Evolutionary conservation across 2,329 filamentous ascomycete species (phyloP), one percentile per base, ranked within the genome.

Genomic region (Xylariaceae sp.): DNA sequence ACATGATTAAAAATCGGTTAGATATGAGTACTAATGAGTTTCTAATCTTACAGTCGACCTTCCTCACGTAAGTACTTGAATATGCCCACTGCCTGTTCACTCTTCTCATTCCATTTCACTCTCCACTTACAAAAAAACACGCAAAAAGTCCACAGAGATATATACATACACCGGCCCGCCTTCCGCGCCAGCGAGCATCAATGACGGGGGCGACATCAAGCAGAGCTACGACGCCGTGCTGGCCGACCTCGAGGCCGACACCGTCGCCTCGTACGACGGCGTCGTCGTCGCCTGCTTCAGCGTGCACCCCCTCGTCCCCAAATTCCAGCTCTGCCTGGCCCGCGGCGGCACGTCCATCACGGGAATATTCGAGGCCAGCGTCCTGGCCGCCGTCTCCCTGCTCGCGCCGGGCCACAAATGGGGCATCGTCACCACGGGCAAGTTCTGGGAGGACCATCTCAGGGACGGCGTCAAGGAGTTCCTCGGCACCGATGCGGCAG

Each of bases 221-320:
- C 59, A 67, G 35, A 89, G 83, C 50, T 74, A 78, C 1, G 56
- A 72, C 2, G 73, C 77, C 40, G 85, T 86, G 35, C 65, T 82
- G 12, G 64, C 69, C 1, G 68, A 78, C 43, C 57, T 85, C 5
- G 57, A 65, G 45, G 43, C 63, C 1, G 57, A 74, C 1, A 43
- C 59, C 2, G 52, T 24, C 21, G 7, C 7, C 21, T 11, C 63
- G 18, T 78, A 86, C 59, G 81, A 92, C 55, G 88, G 74, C n/a
- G 81, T 94, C 46, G 72, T 96, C 1, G 74, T 96, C 2, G 88
- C 88, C 14, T 96, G 90, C 65, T 97, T 87, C 66, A 92, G 85
- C 43, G 78, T 84, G 1, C 88, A 96, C 56, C 80, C 84, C 0
- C 73, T 96, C 0, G 85, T 94, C 0, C 60, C 69, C 0, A 61